Conservation (phyloP, 2,329 filamentous ascomycete genomes). For the Apiospora aurea region DNA sequence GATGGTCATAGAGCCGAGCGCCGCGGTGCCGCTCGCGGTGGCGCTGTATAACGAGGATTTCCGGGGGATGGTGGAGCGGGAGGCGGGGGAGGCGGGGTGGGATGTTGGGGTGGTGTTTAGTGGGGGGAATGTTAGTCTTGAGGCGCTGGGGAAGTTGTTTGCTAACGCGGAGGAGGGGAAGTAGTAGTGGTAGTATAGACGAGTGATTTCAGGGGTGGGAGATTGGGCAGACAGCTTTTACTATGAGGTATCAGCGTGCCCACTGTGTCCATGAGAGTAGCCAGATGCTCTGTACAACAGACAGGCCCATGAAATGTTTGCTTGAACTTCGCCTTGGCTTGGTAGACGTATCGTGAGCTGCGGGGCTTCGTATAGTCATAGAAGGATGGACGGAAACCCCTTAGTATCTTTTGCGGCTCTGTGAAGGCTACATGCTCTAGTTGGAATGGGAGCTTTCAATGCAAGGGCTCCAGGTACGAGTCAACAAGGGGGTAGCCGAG, state of each 20-base stretch:
- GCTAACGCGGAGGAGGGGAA: conserved; percentile 28
- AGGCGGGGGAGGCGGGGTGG: conserved; percentile 79
- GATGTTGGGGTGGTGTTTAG: conserved; percentile 67
- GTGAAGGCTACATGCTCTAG: too few species aligned
- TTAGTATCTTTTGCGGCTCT: too few species aligned
- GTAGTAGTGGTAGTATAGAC: background rate
- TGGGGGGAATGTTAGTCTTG: conserved; percentile 66
- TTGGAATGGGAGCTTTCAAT: too few species aligned
- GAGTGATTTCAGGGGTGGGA: background rate
- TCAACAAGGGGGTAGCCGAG: too few species aligned
- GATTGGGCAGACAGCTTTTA: background rate
- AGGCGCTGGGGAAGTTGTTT: conserved; percentile 61
- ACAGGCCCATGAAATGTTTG: too few species aligned
- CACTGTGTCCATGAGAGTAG: background rate
- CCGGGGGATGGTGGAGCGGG: conserved; percentile 69
- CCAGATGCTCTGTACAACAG: too few species aligned
- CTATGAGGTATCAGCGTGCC: background rate
- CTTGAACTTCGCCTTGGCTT: too few species aligned
- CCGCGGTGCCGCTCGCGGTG: conserved; percentile 83
- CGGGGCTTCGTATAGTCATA: too few species aligned
- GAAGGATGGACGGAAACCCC: too few species aligned
- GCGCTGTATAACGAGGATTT: conserved; percentile 89
- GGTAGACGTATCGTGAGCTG: too few species aligned
- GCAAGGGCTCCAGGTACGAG: too few species aligned
- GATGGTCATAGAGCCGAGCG: conserved; percentile 87